A percentile compares a stretch with the other conserved stretches of the same genome.
Conservation (phyloP, 1,284 basidiomycete species). For the Uromyces viciae-fabae region DNA sequence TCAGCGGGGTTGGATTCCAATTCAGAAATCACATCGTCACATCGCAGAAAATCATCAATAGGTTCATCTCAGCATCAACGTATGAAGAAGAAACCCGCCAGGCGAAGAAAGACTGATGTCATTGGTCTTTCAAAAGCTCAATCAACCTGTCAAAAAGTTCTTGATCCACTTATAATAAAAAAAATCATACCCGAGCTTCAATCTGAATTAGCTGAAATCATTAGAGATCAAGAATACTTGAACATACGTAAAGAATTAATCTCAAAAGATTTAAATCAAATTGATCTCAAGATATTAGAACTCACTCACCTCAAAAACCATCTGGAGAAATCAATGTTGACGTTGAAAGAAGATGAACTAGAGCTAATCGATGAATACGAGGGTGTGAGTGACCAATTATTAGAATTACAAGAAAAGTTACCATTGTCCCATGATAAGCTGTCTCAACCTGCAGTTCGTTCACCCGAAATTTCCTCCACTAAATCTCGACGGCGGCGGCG, state of each 20-base stretch:
- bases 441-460: neutral
- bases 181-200: conserved; percentile 62
- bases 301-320: conserved; percentile 75
- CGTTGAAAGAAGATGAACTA: conserved; percentile 87
- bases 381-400: conserved; percentile 76
- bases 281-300: conserved; percentile 79
- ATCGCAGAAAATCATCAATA: conserved; percentile 64
- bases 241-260: conserved; percentile 78
- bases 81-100: conserved; percentile 42
- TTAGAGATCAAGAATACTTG: conserved; percentile 80
- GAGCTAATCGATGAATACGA: conserved; percentile 90
- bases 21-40: neutral
- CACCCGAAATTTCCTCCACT: conserved; percentile 55
- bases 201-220: conserved; percentile 76
- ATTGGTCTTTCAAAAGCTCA: conserved; percentile 45
- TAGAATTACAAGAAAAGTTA: conserved; percentile 57
- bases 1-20: conserved; percentile 61
- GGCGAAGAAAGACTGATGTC: conserved; percentile 48
- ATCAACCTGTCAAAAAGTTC: neutral
- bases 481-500: conserved; percentile 61
- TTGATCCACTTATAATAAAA: neutral
- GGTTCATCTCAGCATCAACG: conserved; percentile 52
- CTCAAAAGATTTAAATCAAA: conserved; percentile 77
- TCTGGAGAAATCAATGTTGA: conserved; percentile 76
- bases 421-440: conserved; percentile 12